These are phyloP conservation scores for Gossypium aridum DNA, from an alignment of 441 rosid genomes.

Conservation along the genomic window DNA sequence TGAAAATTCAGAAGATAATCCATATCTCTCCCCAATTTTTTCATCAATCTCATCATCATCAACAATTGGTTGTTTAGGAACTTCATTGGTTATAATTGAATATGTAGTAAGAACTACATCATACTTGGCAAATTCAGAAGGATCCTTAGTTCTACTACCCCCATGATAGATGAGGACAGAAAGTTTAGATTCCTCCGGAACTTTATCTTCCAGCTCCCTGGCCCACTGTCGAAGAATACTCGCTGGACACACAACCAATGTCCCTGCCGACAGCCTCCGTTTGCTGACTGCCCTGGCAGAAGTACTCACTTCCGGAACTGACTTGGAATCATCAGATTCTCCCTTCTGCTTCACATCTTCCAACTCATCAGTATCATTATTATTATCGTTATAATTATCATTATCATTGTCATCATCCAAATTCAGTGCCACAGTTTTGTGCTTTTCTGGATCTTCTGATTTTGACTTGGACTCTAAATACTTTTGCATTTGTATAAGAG, in stretches of 20 bases:
- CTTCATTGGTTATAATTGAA: constrained; percentile 79
- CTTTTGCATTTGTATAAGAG: constrained; percentile 84
- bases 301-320: constrained; percentile 39
- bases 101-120: constrained; percentile 95
- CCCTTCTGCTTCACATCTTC: constrained; percentile 30
- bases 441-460: constrained; percentile 34
- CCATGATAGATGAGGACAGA: constrained; percentile 79
- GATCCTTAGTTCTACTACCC: constrained; percentile 82
- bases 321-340: constrained; percentile 31
- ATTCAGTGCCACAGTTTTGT: constrained; percentile 69
- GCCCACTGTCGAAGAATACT: constrained; percentile 96
- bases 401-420: constrained; percentile 81
- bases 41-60: constrained; percentile 77
- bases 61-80: constrained; percentile 66
- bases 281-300: constrained; percentile 33
- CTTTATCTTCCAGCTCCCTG: constrained; percentile 85
- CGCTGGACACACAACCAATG: constrained; percentile 95
- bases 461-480: constrained; percentile 47
- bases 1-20: constrained; percentile 52
- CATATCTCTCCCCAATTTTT: constrained; percentile 45
- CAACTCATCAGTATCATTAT: constrained; percentile 25
- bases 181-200: constrained; percentile 60
- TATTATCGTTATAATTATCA: constrained; percentile 15
- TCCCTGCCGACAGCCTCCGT: constrained; percentile 76
- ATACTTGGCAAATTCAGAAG: constrained; percentile 64